Conservation (phyloP, 2,329 filamentous ascomycete species). For the Colletotrichum sp. region DNA sequence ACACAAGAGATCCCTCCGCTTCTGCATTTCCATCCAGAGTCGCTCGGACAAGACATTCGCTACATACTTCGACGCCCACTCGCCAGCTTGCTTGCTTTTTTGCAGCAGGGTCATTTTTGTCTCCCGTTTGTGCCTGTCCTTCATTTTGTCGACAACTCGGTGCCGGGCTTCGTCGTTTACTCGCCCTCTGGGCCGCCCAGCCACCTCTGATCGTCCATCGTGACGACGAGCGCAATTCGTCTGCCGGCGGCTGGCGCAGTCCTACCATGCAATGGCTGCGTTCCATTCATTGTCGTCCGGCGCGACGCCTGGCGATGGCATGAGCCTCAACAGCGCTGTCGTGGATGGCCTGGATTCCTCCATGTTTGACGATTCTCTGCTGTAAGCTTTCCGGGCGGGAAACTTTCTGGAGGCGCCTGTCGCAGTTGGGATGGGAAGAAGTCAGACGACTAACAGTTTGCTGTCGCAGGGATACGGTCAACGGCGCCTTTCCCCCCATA, state of each 20-base stretch:
- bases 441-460: slow-evolving; percentile 2
- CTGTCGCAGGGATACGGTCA: slow-evolving; percentile 45
- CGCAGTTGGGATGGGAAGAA: slow-evolving; percentile 9
- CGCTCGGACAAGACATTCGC: slow-evolving; percentile 13
- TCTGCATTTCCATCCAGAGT: slow-evolving; percentile 6
- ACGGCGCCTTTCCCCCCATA: slow-evolving; percentile 44
- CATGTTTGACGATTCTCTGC: slow-evolving; percentile 60
- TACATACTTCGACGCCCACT: neutral
- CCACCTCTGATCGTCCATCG: neutral
- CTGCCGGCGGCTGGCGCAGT: slow-evolving; percentile 26
- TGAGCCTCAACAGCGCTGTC: slow-evolving; percentile 49
- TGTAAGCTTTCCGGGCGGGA: slow-evolving; percentile 45
- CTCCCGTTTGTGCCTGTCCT: neutral
- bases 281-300: slow-evolving; percentile 60
- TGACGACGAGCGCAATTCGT: slow-evolving; percentile 3
- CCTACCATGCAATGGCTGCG: slow-evolving; percentile 60
- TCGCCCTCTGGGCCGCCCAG: neutral
- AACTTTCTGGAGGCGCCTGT: neutral
- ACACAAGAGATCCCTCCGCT: slow-evolving; percentile 10
- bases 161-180: neutral
- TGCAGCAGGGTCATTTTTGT: neutral
- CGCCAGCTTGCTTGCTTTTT: neutral
- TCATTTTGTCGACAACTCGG: neutral
- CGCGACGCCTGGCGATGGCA: slow-evolving; percentile 48
- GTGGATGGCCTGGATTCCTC: slow-evolving; percentile 59